Conservation (phyloP, 2,329 filamentous ascomycete genomes). For the Microcera coccophila region DNA sequence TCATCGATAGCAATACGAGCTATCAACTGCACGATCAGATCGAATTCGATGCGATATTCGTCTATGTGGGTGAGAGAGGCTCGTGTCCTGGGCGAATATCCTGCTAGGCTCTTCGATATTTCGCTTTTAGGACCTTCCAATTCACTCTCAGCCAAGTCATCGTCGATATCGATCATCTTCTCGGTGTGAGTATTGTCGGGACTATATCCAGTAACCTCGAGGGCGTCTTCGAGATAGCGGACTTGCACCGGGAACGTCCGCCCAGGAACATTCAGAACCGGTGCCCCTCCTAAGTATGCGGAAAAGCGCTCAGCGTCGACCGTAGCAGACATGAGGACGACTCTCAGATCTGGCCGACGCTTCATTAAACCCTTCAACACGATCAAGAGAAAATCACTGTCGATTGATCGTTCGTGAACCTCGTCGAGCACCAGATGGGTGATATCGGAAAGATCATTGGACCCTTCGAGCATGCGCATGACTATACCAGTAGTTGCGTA, state of each 20-base stretch:
- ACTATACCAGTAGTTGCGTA: conserved; percentile 92
- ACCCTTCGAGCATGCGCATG: conserved; percentile 94
- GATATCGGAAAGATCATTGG: conserved; percentile 80
- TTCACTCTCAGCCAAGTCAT: conserved; percentile 52
- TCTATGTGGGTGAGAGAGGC: conserved; percentile 74
- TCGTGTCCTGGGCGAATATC: conserved; percentile 73
- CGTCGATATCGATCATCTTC: conserved; percentile 60
- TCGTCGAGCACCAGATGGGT: conserved; percentile 96
- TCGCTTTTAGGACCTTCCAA: conserved; percentile 52
- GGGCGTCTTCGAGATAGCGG: conserved; percentile 84
- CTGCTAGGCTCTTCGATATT: conserved; percentile 60
- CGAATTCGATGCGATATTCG: conserved; percentile 88
- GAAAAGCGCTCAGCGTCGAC: conserved; percentile 92
- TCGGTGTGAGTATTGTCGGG: conserved; percentile 43
- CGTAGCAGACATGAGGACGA: conserved; percentile 95
- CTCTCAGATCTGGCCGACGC: conserved; percentile 76
- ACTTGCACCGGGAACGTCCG: conserved; percentile 90
- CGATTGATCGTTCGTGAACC: conserved; percentile 92
- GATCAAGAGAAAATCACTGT: conserved; percentile 93
- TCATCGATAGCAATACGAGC: conserved; percentile 68
- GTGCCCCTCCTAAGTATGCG: conserved; percentile 77
- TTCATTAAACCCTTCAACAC: conserved; percentile 79
- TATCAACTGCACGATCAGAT: conserved; percentile 77
- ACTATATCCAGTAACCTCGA: conserved; percentile 78
- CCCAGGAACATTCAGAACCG: conserved; percentile 85